Evolutionary conservation across 2,329 filamentous ascomycete genomes (phyloP), one percentile per base, ranked within the genome.

Genomic region (Byssoonygena ceratinophila): DNA sequence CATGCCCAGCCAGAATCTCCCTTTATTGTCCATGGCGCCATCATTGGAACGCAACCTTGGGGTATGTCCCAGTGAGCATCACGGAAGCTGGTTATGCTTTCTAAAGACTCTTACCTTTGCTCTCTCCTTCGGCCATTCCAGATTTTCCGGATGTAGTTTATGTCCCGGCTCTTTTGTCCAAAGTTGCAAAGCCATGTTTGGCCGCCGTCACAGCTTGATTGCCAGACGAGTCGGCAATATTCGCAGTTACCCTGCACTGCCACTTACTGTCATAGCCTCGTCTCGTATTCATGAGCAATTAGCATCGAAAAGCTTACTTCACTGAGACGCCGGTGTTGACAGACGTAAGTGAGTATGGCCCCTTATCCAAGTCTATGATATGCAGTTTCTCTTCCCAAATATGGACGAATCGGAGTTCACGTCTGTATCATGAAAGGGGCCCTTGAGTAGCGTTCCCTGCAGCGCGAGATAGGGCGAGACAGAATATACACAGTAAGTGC

Each of bases 1-100:
- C 57, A 80, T 80, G 6, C 88, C 87, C 4, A 89, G 75, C 85
- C 87, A 94, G 70, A 91, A 92, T 31, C 87, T 76, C 29, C 90
- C 89, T 57, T 82, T 77, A 23, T 81, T 82, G 64, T 95, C 89
- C 48, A 87, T 81, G 4, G 82, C 84, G 44, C 89, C 89, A 64
- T 95, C 90, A 64, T 95, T 95, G 67, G 76, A 77, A 51, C 84
- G 74, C 70, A 73, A 72, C 43, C 70, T 62, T 58, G 8, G 40
- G 25, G 43, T 23, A 45, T 49, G 53, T 51, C 53, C 39, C 40
- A 54, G 51, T 54, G 44, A 62, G 54, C 51, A 50, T 27, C 39
- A 20, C 20, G 20, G n/a, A 43, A 51, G 18, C 32, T 51, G 37
- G 32, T 32, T 16, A 46, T 23, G 14, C 22, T 25, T 3, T 12